Evolutionary conservation across 495 filamentous ascomycete genomes (phyloP).

Genomic region (Trichoderma gamsii): DNA sequence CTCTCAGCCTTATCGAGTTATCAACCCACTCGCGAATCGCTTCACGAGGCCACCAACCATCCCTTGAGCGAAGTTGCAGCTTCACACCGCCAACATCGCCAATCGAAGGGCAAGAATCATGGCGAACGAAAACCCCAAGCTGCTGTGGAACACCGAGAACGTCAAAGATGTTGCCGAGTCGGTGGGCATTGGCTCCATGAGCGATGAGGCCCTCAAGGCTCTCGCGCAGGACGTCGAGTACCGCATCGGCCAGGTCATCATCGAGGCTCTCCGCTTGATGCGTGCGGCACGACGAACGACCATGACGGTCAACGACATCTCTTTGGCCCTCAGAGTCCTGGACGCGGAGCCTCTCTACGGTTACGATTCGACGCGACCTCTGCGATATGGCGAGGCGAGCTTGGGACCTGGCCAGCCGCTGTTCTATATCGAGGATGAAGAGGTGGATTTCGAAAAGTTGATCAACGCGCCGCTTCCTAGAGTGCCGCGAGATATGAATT

Average conservation of each 20-base stretch:
- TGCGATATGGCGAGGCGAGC: conserved; percentile 88
- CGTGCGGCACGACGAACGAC: conserved; percentile 75
- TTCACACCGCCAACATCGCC: neutral
- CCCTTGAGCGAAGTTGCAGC: neutral
- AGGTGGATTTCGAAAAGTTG: conserved; percentile 96
- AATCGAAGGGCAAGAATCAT: neutral
- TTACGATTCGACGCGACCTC: conserved; percentile 80
- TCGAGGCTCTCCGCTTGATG: conserved; percentile 94
- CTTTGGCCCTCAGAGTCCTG: conserved; percentile 72
- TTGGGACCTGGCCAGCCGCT: conserved; percentile 91
- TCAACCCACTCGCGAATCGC: neutral
- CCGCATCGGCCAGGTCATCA: conserved; percentile 81
- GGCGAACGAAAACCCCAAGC: conserved; percentile 22
- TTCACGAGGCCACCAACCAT: neutral
- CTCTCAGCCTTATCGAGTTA: neutral
- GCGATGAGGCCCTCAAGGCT: conserved; percentile 73
- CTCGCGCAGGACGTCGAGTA: conserved; percentile 93
- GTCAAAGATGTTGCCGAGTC: conserved; percentile 93
- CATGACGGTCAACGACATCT: conserved; percentile 78
- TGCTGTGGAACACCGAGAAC: conserved; percentile 93
- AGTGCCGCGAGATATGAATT: conserved; percentile 85
- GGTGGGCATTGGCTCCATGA: conserved; percentile 72
- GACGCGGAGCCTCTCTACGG: conserved; percentile 94
- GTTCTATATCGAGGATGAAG: conserved; percentile 97
- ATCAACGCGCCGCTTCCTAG: conserved; percentile 94